Conservation (phyloP, 2,329 filamentous ascomycete genomes). For the Bipolaris oryzae region DNA sequence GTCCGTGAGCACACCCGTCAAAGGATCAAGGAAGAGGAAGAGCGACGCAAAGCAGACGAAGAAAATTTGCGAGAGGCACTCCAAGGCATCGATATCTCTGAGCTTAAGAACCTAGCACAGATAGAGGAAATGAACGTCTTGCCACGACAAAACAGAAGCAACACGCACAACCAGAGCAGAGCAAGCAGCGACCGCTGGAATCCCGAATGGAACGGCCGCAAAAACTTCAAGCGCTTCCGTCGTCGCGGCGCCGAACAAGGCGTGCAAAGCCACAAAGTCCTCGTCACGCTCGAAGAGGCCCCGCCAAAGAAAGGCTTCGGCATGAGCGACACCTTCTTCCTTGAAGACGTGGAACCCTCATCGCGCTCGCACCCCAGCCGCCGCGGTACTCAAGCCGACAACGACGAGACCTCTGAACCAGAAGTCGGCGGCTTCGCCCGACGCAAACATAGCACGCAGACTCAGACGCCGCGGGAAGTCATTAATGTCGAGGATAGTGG, state of each 20-base stretch:
- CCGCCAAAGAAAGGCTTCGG: constrained; percentile 71
- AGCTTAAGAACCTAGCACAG: constrained; percentile 75
- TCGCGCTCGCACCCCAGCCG: constrained; percentile 22
- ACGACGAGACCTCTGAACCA: constrained; percentile 31
- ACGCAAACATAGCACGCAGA: constrained; percentile 20
- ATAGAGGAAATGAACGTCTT: constrained; percentile 77
- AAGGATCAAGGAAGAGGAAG: constrained; percentile 58
- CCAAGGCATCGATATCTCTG: constrained; percentile 71
- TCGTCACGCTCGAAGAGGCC: constrained; percentile 74
- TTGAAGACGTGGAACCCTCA: constrained; percentile 53
- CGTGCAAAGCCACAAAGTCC: constrained; percentile 60
- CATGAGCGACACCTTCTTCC: constrained; percentile 78
- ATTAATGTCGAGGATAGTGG: constrained; percentile 43
- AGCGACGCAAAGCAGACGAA: constrained; percentile 65
- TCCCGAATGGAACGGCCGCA: constrained; percentile 87
- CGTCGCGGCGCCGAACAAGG: constrained; percentile 50
- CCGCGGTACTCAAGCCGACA: constrained; percentile 12
- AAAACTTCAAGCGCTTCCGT: constrained; percentile 93
- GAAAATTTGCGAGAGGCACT: constrained; percentile 63
- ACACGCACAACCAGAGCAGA: constrained; percentile 26
- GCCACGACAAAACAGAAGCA: constrained; percentile 34
- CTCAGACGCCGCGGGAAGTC: constrained; percentile 20
- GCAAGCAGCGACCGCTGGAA: constrained; percentile 74
- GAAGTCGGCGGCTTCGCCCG: constrained; percentile 41
- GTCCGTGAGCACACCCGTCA: constrained; percentile 59